Conservation (phyloP, 2,329 filamentous ascomycete genomes). For the Claviceps fusiformis region DNA sequence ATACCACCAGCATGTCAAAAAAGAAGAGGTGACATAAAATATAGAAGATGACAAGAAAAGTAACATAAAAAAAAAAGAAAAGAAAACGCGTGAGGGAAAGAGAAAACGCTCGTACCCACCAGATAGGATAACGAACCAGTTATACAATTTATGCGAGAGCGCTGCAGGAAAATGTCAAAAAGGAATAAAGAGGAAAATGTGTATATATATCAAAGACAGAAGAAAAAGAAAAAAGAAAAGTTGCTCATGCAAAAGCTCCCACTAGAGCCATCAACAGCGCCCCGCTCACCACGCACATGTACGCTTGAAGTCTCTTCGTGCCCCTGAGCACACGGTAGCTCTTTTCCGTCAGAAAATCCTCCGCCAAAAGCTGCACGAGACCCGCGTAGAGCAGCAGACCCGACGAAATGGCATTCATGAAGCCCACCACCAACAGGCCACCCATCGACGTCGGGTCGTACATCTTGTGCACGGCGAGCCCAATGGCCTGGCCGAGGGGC, state of each 20-base stretch:
- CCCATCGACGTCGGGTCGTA: conserved; percentile 61
- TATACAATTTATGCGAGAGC: no score
- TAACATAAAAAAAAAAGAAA: no score
- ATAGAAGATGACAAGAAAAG: no score
- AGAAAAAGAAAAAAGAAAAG: background rate
- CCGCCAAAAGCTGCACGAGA: conserved; percentile 69
- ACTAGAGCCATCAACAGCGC: conserved; percentile 58
- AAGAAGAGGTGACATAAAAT: no score
- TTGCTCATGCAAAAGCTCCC: conserved; percentile 51
- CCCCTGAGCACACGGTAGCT: conserved; percentile 56
- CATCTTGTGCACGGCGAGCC: conserved; percentile 60
- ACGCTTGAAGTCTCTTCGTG: conserved; percentile 46
- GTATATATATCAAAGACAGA: no score
- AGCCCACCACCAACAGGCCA: conserved; percentile 67
- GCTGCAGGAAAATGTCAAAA: conserved; percentile 12
- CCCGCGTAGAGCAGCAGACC: conserved; percentile 72
- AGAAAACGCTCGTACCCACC: no score
- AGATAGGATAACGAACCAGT: no score
- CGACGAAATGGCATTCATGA: conserved; percentile 77
- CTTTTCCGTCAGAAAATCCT: conserved; percentile 69
- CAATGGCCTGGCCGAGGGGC: conserved; percentile 72
- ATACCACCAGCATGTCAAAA: no score
- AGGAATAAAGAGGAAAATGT: background rate
- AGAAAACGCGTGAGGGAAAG: no score
- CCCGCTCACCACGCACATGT: conserved; percentile 47